phyloP scores from a whole-genome alignment of 176 grass and related monocot genomes.

The Thalia dealbata region DNA sequence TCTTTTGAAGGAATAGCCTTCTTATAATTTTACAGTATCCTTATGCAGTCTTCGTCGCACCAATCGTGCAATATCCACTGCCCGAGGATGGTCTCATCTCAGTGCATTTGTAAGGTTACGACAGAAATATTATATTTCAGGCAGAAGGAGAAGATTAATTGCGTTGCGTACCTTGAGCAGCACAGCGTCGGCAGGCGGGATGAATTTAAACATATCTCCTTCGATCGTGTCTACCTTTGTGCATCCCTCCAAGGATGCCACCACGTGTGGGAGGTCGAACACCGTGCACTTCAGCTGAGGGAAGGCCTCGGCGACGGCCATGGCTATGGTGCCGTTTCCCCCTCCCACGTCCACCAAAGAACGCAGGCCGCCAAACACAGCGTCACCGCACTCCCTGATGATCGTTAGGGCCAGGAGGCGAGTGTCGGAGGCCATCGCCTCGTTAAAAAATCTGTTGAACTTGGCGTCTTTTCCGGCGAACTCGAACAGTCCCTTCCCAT shows the following conservation, averaged over 20 bases:
- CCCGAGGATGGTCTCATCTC: no score
- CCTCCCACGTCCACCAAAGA: conserved; percentile 34
- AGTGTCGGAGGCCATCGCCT: no score
- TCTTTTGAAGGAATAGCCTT: conserved; percentile 36
- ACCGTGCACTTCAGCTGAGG: conserved; percentile 14
- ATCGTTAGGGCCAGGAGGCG: no score
- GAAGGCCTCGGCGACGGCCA: conserved; percentile 14
- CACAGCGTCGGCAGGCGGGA: conserved; percentile 22
- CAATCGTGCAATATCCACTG: conserved; percentile 53
- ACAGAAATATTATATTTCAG: no score
- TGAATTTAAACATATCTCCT: conserved; percentile 6
- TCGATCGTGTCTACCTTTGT: no score
- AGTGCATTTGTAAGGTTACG: no score
- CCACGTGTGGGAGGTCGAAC: no score
- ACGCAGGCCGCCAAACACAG: conserved; percentile 2
- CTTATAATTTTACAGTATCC: conserved; percentile 38
- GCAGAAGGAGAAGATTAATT: no score
- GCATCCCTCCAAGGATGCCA: no score
- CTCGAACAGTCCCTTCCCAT: no score
- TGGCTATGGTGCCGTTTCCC: conserved; percentile 14
- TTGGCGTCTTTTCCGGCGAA: no score
- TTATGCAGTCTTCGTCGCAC: conserved; percentile 30
- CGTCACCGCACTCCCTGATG: neutral
- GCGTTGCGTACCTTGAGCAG: conserved; percentile 65
- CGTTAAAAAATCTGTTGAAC: no score